Percentiles rank a stretch among this genome's conserved stretches.
Evolutionary conservation across 2,329 filamentous ascomycete genomes (phyloP).

Genomic region (Talaromyces sp.): DNA sequence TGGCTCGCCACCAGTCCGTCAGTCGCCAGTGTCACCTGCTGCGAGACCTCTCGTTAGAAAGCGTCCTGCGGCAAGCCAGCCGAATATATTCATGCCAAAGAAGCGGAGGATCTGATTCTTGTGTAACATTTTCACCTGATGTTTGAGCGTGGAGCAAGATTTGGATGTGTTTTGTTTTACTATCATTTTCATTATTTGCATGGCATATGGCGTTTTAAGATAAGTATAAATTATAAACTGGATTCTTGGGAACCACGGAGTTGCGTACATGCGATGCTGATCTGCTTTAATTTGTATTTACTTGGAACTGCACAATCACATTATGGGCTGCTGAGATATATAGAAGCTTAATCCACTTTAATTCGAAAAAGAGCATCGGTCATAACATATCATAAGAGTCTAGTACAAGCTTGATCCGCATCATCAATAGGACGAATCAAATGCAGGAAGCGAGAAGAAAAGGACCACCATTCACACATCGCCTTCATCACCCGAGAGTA

Average conservation of each 20-base stretch:
- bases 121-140: not conserved
- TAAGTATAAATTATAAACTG: not conserved
- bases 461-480: not conserved
- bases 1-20: not conserved
- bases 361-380: constrained; percentile 7
- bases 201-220: not conserved
- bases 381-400: constrained; percentile 13
- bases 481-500: no score
- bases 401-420: constrained; percentile 6
- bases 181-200: not conserved
- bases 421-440: not conserved
- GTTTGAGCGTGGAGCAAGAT: not conserved
- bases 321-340: no score
- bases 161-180: not conserved
- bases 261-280: not conserved
- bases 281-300: not conserved
- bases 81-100: constrained; percentile 27
- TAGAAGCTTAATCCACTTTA: not conserved
- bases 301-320: not conserved
- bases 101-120: constrained; percentile 16
- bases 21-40: not conserved
- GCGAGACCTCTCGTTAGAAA: constrained; percentile 1
- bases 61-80: constrained; percentile 15
- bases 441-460: not conserved
- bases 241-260: not conserved